phyloP scores from a whole-genome alignment of 352 stramenopile genomes.

The Phytophthora melonis region DNA sequence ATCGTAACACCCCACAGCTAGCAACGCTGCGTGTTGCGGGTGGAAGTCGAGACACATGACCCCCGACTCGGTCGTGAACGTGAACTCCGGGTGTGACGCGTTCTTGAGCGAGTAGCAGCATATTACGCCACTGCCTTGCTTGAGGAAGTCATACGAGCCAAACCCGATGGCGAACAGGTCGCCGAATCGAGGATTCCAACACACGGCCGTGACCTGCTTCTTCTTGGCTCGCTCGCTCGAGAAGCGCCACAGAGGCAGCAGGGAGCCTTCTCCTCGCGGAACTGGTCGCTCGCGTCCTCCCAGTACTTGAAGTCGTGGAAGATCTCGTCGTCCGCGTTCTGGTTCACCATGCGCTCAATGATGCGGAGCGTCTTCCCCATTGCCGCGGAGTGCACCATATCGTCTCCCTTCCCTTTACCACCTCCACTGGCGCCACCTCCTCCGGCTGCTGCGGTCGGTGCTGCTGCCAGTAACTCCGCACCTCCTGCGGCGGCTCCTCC shows the following conservation, averaged over 20 bases:
- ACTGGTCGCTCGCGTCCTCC: constrained; percentile 94
- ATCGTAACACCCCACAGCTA: constrained; percentile 98
- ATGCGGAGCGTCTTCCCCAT: constrained; percentile 96
- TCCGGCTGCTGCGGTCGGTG: constrained; percentile 34
- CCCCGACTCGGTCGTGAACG: constrained; percentile 94
- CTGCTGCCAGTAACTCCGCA: constrained; percentile 54
- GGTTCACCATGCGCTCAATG: constrained; percentile 97
- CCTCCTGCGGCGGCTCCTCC: constrained; percentile 30
- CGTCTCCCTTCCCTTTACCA: constrained; percentile 87
- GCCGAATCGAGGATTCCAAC: constrained; percentile 95
- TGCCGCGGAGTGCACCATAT: constrained; percentile 95
- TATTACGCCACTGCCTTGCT: constrained; percentile 94
- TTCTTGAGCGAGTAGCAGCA: constrained; percentile 98
- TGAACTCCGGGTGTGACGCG: constrained; percentile 95
- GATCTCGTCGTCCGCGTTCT: constrained; percentile 98
- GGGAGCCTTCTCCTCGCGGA: constrained; percentile 94
- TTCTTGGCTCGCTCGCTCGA: constrained; percentile 94
- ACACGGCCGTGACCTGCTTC: constrained; percentile 96
- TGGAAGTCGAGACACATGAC: constrained; percentile 98
- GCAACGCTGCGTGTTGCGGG: constrained; percentile 91
- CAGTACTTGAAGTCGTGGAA: constrained; percentile 99
- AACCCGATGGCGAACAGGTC: constrained; percentile 98
- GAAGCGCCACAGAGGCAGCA: constrained; percentile 97
- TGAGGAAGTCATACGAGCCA: constrained; percentile 97
- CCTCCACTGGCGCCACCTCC: constrained; percentile 37